These are phyloP conservation scores for Rhodotorula sp. DNA, from an alignment of 1,284 basidiomycete species.

Conservation along the genomic window DNA sequence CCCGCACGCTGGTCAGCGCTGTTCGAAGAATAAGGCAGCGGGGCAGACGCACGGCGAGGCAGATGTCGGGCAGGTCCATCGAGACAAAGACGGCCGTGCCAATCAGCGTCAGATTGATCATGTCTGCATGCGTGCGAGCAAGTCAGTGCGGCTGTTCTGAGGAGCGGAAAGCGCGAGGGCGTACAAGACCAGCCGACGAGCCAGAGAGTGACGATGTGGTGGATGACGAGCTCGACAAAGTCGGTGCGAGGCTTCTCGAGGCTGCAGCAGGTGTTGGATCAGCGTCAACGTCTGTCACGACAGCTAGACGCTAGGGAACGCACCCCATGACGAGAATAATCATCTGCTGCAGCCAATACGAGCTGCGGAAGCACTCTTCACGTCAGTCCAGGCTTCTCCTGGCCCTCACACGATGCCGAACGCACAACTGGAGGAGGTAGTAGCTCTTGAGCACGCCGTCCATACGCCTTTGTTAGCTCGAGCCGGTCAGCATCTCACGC, in stretches of 20 bases:
- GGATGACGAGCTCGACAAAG: slow-evolving; percentile 54
- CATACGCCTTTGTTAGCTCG: slow-evolving; percentile 63
- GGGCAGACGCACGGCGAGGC: slow-evolving; percentile 69
- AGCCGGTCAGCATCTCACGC: slow-evolving; percentile 41
- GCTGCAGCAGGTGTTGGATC: neutral
- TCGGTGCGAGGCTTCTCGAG: slow-evolving; percentile 54
- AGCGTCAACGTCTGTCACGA: neutral
- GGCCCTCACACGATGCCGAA: neutral
- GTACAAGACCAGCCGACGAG: slow-evolving; percentile 88
- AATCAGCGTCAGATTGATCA: slow-evolving; percentile 67
- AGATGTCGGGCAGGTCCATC: slow-evolving; percentile 93
- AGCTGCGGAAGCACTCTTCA: slow-evolving; percentile 59
- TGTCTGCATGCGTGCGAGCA: slow-evolving; percentile 25
- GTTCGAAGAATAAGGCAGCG: neutral
- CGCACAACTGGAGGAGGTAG: slow-evolving; percentile 65
- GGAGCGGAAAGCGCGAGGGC: neutral
- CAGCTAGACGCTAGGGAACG: neutral
- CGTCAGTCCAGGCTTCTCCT: neutral
- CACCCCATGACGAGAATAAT: slow-evolving; percentile 71
- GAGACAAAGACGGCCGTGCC: slow-evolving; percentile 92
- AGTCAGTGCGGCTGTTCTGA: neutral
- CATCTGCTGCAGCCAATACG: slow-evolving; percentile 95
- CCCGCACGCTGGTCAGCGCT: slow-evolving; percentile 1
- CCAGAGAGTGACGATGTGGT: slow-evolving; percentile 92
- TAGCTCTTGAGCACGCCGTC: slow-evolving; percentile 80